phyloP scores from a whole-genome alignment of 2,329 filamentous ascomycete species.

The Clathrospora elynae region DNA sequence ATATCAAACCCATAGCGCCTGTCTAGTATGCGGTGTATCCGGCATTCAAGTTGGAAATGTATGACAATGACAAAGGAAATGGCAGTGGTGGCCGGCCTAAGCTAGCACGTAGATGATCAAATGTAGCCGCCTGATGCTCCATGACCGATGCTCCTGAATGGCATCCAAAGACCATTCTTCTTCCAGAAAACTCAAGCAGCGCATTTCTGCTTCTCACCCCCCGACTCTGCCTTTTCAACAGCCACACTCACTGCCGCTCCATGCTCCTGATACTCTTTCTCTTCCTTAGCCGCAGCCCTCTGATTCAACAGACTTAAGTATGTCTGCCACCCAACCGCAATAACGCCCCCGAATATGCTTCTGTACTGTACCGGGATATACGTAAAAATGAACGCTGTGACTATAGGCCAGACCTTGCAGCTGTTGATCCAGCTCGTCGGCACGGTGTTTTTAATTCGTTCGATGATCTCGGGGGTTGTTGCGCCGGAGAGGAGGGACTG shows the following conservation, averaged over 20 bases:
- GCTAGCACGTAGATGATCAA: conserved; percentile 7
- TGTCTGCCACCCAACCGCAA: conserved; percentile 90
- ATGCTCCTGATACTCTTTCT: conserved; percentile 24
- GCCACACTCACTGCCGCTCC: conserved; percentile 1
- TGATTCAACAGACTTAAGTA: conserved; percentile 84
- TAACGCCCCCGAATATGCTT: conserved; percentile 73
- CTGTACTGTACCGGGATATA: conserved; percentile 80
- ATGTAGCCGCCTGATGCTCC: background rate
- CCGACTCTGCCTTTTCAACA: conserved; percentile 8
- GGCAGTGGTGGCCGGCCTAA: background rate
- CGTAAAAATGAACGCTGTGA: conserved; percentile 86
- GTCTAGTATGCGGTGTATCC: conserved; percentile 13
- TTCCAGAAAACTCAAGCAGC: conserved; percentile 11
- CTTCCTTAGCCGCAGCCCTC: conserved; percentile 66
- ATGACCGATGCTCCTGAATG: background rate
- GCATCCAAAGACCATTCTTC: background rate
- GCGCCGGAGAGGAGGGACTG: conserved; percentile 63
- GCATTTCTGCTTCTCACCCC: conserved; percentile 22
- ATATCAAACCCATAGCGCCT: conserved; percentile 16
- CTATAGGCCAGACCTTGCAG: conserved; percentile 84
- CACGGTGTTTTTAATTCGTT: conserved; percentile 75
- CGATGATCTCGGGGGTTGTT: conserved; percentile 65
- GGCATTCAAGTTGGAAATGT: background rate
- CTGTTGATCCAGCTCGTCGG: conserved; percentile 78
- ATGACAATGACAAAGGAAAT: conserved; percentile 19